A percentile compares a stretch with the other conserved stretches of the same genome.
Evolutionary conservation across 129 eudicot species (phyloP).

Genomic region (Chrysanthemum makinoi): DNA sequence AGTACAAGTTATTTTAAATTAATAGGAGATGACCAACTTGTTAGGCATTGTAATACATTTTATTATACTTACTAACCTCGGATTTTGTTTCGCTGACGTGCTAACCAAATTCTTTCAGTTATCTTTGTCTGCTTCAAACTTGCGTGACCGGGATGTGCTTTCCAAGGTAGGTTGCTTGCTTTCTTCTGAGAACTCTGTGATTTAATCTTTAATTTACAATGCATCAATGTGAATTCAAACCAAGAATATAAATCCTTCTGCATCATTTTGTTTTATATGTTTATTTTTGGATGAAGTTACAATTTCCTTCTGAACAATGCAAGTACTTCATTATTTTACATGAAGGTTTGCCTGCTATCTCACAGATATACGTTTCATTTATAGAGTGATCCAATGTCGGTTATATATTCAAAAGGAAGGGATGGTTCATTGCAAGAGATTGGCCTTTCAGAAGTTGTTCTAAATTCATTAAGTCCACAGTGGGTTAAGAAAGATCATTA

Average conservation of each 20-base stretch:
- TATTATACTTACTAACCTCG: slow-evolving; percentile 14
- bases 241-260: neutral
- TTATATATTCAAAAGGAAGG: slow-evolving; percentile 63
- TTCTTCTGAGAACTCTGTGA: slow-evolving; percentile 8
- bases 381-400: slow-evolving; percentile 98
- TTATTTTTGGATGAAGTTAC: too few relatives aligned
- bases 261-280: too few relatives aligned
- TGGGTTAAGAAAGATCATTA: slow-evolving; percentile 73
- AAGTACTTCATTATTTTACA: slow-evolving; percentile 23
- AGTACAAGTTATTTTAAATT: slow-evolving; percentile 8
- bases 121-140: slow-evolving; percentile 78
- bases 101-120: slow-evolving; percentile 36
- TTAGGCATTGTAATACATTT: slow-evolving; percentile 11
- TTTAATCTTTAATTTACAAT: neutral
- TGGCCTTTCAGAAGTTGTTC: slow-evolving; percentile 86
- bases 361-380: slow-evolving; percentile 29
- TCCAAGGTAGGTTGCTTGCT: slow-evolving; percentile 69
- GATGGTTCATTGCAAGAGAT: slow-evolving; percentile 89
- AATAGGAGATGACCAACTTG: slow-evolving; percentile 16
- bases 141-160: slow-evolving; percentile 87
- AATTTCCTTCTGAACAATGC: neutral
- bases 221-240: too few relatives aligned
- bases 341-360: slow-evolving; percentile 26
- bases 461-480: slow-evolving; percentile 74
- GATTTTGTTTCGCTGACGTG: slow-evolving; percentile 22